A percentile compares a stretch with the other conserved stretches of the same genome.
These are phyloP conservation scores for Sapria himalayana DNA, from an alignment of 345 rosid species.

Conservation along the genomic window DNA sequence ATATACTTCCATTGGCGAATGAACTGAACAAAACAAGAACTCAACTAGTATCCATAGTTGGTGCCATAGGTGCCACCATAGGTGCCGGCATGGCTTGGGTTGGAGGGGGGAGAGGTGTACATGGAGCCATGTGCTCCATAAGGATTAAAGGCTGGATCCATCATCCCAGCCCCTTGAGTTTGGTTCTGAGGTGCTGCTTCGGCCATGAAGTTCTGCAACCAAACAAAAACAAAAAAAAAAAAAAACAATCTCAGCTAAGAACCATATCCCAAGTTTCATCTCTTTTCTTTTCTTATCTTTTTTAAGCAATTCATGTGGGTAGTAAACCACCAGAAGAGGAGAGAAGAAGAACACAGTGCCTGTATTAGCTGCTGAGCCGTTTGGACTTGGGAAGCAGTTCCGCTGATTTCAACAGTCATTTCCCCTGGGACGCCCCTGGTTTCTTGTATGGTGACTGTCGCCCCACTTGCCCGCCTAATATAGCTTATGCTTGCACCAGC, in stretches of 20 bases:
- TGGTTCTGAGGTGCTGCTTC: slow-evolving; percentile 56
- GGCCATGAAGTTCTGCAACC: slow-evolving; percentile 85
- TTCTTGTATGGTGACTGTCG: slow-evolving; percentile 92
- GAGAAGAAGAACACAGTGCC: no score
- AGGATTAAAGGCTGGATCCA: slow-evolving; percentile 80
- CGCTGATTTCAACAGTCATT: slow-evolving; percentile 98
- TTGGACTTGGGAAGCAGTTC: slow-evolving; percentile 87
- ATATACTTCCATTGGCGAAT: neutral
- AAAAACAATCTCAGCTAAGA: neutral
- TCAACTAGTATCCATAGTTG: slow-evolving; percentile 53
- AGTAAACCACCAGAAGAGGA: neutral
- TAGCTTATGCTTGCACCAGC: slow-evolving; percentile 92
- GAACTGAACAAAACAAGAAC: no score
- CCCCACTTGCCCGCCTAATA: slow-evolving; percentile 91
- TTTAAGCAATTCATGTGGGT: no score
- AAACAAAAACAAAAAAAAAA: neutral
- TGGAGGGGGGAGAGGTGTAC: slow-evolving; percentile 63
- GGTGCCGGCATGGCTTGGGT: slow-evolving; percentile 32
- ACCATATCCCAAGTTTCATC: no score
- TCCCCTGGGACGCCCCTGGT: slow-evolving; percentile 90
- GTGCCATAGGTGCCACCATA: slow-evolving; percentile 54
- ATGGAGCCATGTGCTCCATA: slow-evolving; percentile 64
- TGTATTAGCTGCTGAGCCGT: slow-evolving; percentile 92
- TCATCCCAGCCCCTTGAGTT: slow-evolving; percentile 24
- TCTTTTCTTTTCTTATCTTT: no score